Percentiles rank a stretch among this genome's conserved stretches.
These are phyloP conservation scores for Erysimum cheiri DNA, from an alignment of 441 rosid species.

Conservation along the genomic window DNA sequence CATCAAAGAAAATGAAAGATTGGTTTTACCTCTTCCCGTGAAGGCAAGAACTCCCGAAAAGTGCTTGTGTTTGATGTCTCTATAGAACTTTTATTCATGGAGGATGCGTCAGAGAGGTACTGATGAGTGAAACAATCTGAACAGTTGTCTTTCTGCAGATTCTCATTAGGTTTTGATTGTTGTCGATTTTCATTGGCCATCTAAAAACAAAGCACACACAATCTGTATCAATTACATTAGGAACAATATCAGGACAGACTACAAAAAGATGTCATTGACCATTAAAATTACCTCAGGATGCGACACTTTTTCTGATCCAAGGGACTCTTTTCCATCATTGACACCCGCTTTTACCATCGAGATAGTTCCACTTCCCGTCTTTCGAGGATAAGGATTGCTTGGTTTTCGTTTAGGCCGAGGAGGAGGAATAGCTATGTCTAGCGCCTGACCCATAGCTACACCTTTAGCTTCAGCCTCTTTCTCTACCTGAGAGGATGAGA, in stretches of 20 bases:
- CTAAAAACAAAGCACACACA: slow-evolving; percentile 28
- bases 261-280: not conserved
- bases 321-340: slow-evolving; percentile 56
- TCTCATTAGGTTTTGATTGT: slow-evolving; percentile 22
- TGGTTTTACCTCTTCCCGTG: slow-evolving; percentile 41
- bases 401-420: slow-evolving; percentile 95
- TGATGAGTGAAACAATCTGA: slow-evolving; percentile 44
- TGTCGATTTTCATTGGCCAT: slow-evolving; percentile 22
- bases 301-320: slow-evolving; percentile 65
- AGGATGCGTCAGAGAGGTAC: slow-evolving; percentile 34
- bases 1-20: slow-evolving; percentile 42
- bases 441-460: slow-evolving; percentile 68
- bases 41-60: slow-evolving; percentile 41
- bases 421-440: slow-evolving; percentile 89
- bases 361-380: slow-evolving; percentile 51
- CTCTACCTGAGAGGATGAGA: slow-evolving; percentile 65
- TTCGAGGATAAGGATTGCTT: slow-evolving; percentile 88
- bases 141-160: slow-evolving; percentile 27
- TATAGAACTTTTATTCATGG: slow-evolving; percentile 33
- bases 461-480: slow-evolving; percentile 89
- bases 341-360: slow-evolving; percentile 44
- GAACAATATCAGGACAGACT: not conserved
- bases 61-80: slow-evolving; percentile 37
- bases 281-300: slow-evolving; percentile 57
- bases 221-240: slow-evolving; percentile 12